Percentiles rank a stretch among this genome's conserved stretches.
Evolutionary conservation across 1,284 basidiomycete species (phyloP).

Genomic region (Ustilago vetiveriae): DNA sequence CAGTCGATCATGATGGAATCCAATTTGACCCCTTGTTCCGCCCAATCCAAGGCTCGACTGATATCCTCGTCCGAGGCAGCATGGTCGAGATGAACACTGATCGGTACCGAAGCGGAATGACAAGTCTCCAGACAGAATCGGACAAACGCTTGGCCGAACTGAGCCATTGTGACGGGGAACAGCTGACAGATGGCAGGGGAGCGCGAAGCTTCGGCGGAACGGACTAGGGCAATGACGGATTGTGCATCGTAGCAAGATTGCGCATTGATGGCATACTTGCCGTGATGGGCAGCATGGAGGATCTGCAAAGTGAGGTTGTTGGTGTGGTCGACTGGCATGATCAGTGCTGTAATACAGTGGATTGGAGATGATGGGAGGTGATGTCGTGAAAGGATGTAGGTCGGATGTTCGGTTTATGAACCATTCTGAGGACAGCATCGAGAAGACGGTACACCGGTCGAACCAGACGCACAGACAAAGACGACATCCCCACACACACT

Average conservation of each 20-base stretch:
- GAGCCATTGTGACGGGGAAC: constrained; percentile 49
- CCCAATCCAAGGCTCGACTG: constrained; percentile 26
- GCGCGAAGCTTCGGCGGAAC: constrained; percentile 23
- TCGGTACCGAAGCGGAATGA: constrained; percentile 40
- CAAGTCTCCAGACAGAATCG: constrained; percentile 29
- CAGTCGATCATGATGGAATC: constrained; percentile 55
- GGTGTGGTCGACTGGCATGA: constrained; percentile 15
- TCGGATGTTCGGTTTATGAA: too few species aligned
- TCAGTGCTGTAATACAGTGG: not conserved
- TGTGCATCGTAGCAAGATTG: constrained; percentile 45
- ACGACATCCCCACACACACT: too few species aligned
- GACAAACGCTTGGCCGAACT: constrained; percentile 45
- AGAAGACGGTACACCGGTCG: too few species aligned
- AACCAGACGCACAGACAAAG: too few species aligned
- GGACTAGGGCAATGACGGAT: constrained; percentile 39
- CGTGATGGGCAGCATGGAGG: constrained; percentile 20
- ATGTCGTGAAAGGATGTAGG: too few species aligned
- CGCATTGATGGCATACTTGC: constrained; percentile 42
- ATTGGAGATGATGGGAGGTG: not conserved
- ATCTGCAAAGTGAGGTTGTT: constrained; percentile 46
- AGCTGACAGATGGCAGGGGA: constrained; percentile 44
- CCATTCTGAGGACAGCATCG: too few species aligned
- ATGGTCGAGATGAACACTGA: constrained; percentile 49
- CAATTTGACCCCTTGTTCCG: constrained; percentile 30
- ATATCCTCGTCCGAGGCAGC: constrained; percentile 45